Percentiles rank a stretch among this genome's conserved stretches.
phyloP scores from a whole-genome alignment of 305 asterid species.

The Plantago rigida region DNA sequence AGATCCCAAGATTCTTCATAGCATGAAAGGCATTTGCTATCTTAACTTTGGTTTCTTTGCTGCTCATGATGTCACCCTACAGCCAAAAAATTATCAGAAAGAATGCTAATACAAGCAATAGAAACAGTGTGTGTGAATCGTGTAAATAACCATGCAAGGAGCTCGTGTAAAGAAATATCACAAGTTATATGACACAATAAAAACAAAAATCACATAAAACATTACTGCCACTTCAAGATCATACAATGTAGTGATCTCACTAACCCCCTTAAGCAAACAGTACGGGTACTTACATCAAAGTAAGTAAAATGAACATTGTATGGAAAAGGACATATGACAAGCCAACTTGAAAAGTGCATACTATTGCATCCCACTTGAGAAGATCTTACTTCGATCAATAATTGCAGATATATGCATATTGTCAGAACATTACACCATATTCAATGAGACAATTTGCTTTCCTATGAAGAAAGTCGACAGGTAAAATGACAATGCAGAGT shows the following conservation, averaged over 20 bases:
- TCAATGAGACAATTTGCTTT: too few species aligned
- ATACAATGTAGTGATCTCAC: too few species aligned
- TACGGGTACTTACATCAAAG: not conserved
- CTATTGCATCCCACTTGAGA: not conserved
- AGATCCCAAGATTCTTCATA: slow-evolving; percentile 56
- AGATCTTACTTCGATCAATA: not conserved
- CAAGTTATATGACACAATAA: too few species aligned
- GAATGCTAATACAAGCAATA: slow-evolving; percentile 18
- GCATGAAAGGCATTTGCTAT: slow-evolving; percentile 49
- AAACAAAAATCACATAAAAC: too few species aligned
- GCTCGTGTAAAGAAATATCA: too few species aligned
- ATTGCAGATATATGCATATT: slow-evolving; percentile 3
- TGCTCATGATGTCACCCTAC: slow-evolving; percentile 27
- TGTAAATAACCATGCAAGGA: slow-evolving; percentile 6
- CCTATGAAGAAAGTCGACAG: too few species aligned
- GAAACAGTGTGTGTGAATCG: slow-evolving; percentile 4
- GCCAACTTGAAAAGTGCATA: not conserved
- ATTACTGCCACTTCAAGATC: too few species aligned
- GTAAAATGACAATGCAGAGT: too few species aligned
- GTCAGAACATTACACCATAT: too few species aligned
- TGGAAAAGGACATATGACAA: not conserved
- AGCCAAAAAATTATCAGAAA: slow-evolving; percentile 22
- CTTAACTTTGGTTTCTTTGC: slow-evolving; percentile 30
- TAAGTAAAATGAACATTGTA: not conserved
- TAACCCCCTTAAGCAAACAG: not conserved